Conservation (phyloP, 108 stramenopile species). For the Pseudonitzschia pungens region DNA sequence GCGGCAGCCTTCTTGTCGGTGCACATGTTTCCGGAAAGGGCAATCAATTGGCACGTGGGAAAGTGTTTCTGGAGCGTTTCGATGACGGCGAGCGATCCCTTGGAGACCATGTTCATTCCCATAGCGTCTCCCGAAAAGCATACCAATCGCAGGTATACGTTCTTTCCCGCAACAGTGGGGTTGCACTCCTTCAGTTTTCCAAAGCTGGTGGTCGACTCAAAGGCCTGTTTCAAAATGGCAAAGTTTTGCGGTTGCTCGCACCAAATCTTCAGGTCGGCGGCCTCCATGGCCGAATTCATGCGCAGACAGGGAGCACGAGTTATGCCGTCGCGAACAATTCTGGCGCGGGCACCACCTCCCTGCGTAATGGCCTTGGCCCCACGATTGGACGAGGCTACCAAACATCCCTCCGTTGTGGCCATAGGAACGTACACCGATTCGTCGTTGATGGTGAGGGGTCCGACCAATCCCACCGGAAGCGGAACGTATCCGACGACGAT, state of each 20-base stretch:
- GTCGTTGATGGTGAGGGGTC: conserved; percentile 90
- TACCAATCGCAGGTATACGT: conserved; percentile 92
- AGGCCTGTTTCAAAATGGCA: conserved; percentile 77
- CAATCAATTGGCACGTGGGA: conserved; percentile 77
- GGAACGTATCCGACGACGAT: conserved; percentile 97
- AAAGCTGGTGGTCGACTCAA: conserved; percentile 97
- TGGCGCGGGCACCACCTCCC: conserved; percentile 73
- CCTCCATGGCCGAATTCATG: conserved; percentile 82
- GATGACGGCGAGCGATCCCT: conserved; percentile 92
- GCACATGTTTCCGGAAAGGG: conserved; percentile 98
- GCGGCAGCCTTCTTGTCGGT: conserved; percentile 99
- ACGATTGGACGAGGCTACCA: conserved; percentile 95
- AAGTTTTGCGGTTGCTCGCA: conserved; percentile 86
- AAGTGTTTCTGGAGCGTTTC: conserved; percentile 73
- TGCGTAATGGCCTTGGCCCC: conserved; percentile 95
- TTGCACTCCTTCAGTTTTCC: conserved; percentile 80
- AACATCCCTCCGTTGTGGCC: conserved; percentile 98
- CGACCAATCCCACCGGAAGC: conserved; percentile 94
- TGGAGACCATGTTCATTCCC: conserved; percentile 99
- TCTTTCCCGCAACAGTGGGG: conserved; percentile 92
- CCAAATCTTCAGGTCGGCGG: conserved; percentile 89
- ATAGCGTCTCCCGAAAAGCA: conserved; percentile 98
- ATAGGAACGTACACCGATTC: conserved; percentile 92
- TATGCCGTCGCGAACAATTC: conserved; percentile 93
- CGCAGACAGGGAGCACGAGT: conserved; percentile 96